Conservation (phyloP, 495 filamentous ascomycete genomes). For the Podospora pseudoanserina region DNA sequence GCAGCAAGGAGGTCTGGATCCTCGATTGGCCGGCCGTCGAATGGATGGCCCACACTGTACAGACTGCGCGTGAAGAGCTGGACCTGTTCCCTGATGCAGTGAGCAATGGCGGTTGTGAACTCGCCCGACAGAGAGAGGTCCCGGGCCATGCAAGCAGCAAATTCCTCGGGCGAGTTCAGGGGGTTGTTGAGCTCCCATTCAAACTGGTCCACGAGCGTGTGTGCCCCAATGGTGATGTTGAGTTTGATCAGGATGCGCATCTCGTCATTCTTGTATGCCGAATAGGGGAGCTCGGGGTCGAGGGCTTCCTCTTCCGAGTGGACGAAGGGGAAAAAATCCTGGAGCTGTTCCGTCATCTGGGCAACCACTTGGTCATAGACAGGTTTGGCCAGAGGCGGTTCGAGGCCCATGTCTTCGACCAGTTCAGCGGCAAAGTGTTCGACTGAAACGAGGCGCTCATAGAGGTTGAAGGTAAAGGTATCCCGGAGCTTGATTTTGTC, state of each 20-base stretch:
- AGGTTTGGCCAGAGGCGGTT: slow-evolving; percentile 59
- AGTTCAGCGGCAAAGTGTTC: slow-evolving; percentile 84
- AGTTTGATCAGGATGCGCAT: slow-evolving; percentile 94
- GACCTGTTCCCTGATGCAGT: slow-evolving; percentile 91
- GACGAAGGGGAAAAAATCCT: slow-evolving; percentile 87
- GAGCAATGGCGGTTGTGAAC: slow-evolving; percentile 95
- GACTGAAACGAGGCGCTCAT: slow-evolving; percentile 74
- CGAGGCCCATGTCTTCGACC: slow-evolving; percentile 83
- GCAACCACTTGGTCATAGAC: slow-evolving; percentile 73
- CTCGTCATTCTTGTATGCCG: slow-evolving; percentile 95
- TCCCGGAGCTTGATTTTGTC: slow-evolving; percentile 94
- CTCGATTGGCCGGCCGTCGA: slow-evolving; percentile 89
- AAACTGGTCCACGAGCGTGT: slow-evolving; percentile 94
- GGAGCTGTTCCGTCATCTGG: slow-evolving; percentile 83
- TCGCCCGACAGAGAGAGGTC: slow-evolving; percentile 93
- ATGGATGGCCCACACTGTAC: slow-evolving; percentile 88
- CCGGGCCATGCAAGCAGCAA: slow-evolving; percentile 80
- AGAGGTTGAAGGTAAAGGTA: slow-evolving; percentile 98
- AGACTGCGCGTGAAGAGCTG: slow-evolving; percentile 92
- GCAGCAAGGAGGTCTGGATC: slow-evolving; percentile 81
- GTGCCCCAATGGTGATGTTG: slow-evolving; percentile 94
- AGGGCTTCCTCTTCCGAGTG: slow-evolving; percentile 86
- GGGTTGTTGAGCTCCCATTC: slow-evolving; percentile 99
- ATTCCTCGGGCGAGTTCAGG: slow-evolving; percentile 87
- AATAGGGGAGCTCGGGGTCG: slow-evolving; percentile 85